These are phyloP conservation scores for Botryotinia calthae DNA, from an alignment of 2,329 filamentous ascomycete species.

Conservation along the genomic window DNA sequence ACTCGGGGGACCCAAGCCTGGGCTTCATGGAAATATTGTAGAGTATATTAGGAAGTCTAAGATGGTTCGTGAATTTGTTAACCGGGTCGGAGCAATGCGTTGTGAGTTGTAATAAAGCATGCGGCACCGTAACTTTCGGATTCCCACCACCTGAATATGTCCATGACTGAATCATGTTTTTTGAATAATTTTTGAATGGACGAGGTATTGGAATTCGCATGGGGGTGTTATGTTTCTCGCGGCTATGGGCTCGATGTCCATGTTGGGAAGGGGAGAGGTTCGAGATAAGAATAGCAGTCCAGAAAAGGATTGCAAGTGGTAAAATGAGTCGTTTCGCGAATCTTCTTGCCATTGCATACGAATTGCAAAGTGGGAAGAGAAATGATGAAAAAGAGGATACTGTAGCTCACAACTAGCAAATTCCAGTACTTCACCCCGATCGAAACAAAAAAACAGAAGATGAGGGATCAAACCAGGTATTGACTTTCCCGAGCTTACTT, in stretches of 20 bases:
- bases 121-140: slow-evolving; percentile 15
- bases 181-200: slow-evolving; percentile 21
- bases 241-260: not conserved
- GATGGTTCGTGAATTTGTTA: slow-evolving; percentile 40
- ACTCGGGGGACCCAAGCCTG: slow-evolving; percentile 26
- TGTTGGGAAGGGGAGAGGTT: not conserved
- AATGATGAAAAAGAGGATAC: not conserved
- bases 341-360: slow-evolving; percentile 17
- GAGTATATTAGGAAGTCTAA: slow-evolving; percentile 38
- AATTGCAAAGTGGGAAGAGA: not conserved
- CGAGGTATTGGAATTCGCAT: slow-evolving; percentile 19
- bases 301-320: slow-evolving; percentile 23
- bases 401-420: not conserved
- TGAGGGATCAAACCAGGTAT: not conserved
- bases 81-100: slow-evolving; percentile 25
- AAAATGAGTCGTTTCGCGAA: slow-evolving; percentile 25
- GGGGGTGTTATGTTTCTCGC: not conserved
- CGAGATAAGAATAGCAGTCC: slow-evolving; percentile 20
- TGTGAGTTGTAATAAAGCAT: slow-evolving; percentile 24
- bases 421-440: not conserved
- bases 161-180: not conserved
- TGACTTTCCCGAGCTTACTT: not conserved
- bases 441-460: not conserved
- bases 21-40: slow-evolving; percentile 41
- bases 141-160: not conserved